These are phyloP conservation scores for Chaetothyriales sp. DNA, from an alignment of 2,329 filamentous ascomycete species.

Conservation along the genomic window DNA sequence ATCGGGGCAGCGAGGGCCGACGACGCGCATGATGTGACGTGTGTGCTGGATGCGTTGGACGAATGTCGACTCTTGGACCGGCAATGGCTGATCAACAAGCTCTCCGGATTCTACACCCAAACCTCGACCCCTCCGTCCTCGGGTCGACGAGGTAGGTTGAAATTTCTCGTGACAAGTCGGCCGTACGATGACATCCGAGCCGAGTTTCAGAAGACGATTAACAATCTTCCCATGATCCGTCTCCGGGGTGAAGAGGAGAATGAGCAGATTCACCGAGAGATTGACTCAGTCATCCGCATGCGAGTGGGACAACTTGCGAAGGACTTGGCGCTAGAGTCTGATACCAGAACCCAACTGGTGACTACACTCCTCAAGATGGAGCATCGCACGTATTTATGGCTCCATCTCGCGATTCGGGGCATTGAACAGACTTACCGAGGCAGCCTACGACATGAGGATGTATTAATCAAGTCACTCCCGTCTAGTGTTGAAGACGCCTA, in stretches of 20 bases:
- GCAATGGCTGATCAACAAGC: conserved; percentile 3
- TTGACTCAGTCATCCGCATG: conserved; percentile 12
- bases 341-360: conserved; percentile 4
- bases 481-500: conserved; percentile 19
- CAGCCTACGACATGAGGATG: conserved; percentile 6
- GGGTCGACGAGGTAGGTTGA: conserved; percentile 7
- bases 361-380: conserved; percentile 13
- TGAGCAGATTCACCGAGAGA: conserved; percentile 13
- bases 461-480: conserved; percentile 12
- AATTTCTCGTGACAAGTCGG: conserved; percentile 20
- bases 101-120: conserved; percentile 2
- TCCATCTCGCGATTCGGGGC: conserved; percentile 15
- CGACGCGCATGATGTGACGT: conserved; percentile 5
- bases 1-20: background rate
- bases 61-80: conserved; percentile 6
- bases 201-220: conserved; percentile 8
- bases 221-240: conserved; percentile 7
- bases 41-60: conserved; percentile 11
- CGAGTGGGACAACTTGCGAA: conserved; percentile 8
- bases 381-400: conserved; percentile 21
- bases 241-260: conserved; percentile 15
- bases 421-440: conserved; percentile 7
- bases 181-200: conserved; percentile 18
- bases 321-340: background rate
- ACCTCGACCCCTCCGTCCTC: background rate